phyloP scores from a whole-genome alignment of 169 alveolate genomes.

The Plasmodium berghei region DNA sequence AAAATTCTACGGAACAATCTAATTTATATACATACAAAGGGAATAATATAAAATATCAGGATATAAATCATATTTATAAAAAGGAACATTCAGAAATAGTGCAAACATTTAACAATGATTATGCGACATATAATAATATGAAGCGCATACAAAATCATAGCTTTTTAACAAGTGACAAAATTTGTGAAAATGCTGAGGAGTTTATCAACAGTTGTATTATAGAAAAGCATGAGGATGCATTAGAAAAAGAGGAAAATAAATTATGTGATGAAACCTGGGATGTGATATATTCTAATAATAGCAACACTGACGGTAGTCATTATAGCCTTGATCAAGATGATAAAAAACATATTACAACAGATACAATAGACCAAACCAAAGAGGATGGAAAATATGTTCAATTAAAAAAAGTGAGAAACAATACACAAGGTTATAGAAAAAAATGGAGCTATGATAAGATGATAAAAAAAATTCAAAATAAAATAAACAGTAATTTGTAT shows the following conservation, averaged over 20 bases:
- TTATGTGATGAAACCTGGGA: neutral
- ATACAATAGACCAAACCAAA: neutral
- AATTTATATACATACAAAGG: neutral
- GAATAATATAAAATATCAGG: neutral
- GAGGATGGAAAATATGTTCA: neutral
- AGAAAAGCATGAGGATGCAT: constrained; percentile 25
- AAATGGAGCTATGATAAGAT: constrained; percentile 1
- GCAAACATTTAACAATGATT: constrained; percentile 9
- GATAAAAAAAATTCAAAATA: constrained; percentile 34
- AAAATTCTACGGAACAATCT: neutral
- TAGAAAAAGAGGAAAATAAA: constrained; percentile 14
- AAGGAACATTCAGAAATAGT: neutral
- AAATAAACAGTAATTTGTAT: constrained; percentile 31
- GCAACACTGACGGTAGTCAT: neutral
- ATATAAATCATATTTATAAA: neutral
- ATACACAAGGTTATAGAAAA: neutral
- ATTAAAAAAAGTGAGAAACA: neutral
- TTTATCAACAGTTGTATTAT: neutral
- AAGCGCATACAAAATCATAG: constrained; percentile 15
- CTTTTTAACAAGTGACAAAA: neutral
- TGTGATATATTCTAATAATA: neutral
- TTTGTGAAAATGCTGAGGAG: neutral
- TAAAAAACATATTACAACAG: neutral
- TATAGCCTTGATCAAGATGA: constrained; percentile 68
- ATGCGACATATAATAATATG: constrained; percentile 21